Conservation (phyloP, 345 rosid genomes). For the Pistacia integerrima region DNA sequence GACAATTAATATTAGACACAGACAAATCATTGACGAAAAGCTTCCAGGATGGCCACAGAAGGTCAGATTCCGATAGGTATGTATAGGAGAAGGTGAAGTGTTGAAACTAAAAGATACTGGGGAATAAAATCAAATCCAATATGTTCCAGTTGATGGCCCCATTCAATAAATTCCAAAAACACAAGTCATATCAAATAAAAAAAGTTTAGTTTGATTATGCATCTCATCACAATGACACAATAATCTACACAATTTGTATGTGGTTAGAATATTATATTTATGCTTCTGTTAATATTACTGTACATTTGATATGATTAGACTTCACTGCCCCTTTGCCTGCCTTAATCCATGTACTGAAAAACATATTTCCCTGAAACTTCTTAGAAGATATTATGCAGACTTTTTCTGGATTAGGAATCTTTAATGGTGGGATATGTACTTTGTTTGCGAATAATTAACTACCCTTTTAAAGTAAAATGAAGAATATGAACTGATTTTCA, state of each 20-base stretch:
- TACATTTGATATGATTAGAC: not conserved
- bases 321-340: not conserved
- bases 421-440: not conserved
- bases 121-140: constrained; percentile 7
- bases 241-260: not conserved
- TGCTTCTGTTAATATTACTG: not conserved
- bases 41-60: too few relatives aligned
- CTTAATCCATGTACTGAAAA: not conserved
- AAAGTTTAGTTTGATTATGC: not conserved
- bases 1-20: too few relatives aligned
- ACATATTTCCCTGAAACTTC: not conserved
- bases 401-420: not conserved
- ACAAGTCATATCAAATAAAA: not conserved
- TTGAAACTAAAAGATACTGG: not conserved
- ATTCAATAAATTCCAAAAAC: not conserved
- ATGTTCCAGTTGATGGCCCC: not conserved
- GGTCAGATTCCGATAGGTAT: too few relatives aligned
- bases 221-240: not conserved
- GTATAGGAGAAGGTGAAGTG: too few relatives aligned
- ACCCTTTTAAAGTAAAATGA: too few relatives aligned
- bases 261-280: not conserved
- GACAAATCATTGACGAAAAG: too few relatives aligned
- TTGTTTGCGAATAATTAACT: too few relatives aligned
- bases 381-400: not conserved
- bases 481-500: too few relatives aligned